A percentile compares a stretch with the other conserved stretches of the same genome.
These are phyloP conservation scores for Phoma herbarum DNA, from an alignment of 2,329 filamentous ascomycete species.

Conservation along the genomic window DNA sequence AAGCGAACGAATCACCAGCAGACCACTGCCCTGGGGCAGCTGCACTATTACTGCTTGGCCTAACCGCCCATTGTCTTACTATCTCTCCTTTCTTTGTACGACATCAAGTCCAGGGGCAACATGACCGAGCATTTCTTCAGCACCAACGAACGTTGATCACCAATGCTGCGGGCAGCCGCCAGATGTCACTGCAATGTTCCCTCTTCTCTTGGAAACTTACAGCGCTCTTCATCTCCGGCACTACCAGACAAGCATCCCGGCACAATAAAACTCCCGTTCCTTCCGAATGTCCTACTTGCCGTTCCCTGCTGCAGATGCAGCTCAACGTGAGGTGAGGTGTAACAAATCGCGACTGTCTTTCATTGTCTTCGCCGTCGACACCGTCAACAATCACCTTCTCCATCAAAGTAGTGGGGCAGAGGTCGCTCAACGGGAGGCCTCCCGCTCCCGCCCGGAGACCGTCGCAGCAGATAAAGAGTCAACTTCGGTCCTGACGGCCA, in stretches of 20 bases:
- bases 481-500: constrained; percentile 1
- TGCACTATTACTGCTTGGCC: constrained; percentile 28
- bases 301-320: constrained; percentile 16
- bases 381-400: background rate
- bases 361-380: background rate
- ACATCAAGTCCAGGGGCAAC: constrained; percentile 12
- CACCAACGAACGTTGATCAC: constrained; percentile 3
- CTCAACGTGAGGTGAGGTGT: constrained; percentile 2
- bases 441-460: constrained; percentile 10
- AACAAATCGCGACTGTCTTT: background rate
- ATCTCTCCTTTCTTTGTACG: constrained; percentile 24
- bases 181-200: background rate
- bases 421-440: constrained; percentile 6
- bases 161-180: background rate
- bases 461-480: constrained; percentile 19
- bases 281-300: constrained; percentile 2
- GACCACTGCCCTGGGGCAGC: constrained; percentile 22
- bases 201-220: background rate
- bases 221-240: constrained; percentile 11
- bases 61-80: constrained; percentile 31
- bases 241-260: background rate
- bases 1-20: constrained; percentile 34
- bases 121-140: constrained; percentile 4
- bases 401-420: constrained; percentile 6
- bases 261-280: constrained; percentile 1